Conservation (phyloP, 345 rosid genomes). For the Brassica juncea region DNA sequence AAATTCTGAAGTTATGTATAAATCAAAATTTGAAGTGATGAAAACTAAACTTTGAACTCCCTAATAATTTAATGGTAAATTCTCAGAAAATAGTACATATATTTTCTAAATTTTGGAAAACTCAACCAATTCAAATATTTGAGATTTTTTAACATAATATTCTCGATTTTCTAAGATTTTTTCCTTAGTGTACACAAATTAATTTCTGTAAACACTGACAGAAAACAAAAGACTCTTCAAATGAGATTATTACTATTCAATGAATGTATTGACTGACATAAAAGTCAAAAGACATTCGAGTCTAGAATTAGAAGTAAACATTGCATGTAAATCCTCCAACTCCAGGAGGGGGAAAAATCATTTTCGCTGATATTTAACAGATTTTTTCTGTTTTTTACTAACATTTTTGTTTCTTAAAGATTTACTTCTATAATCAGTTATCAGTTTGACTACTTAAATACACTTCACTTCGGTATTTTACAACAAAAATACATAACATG, state of each 20-base stretch:
- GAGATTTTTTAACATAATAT: background rate
- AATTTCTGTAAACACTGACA: background rate
- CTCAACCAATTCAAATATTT: background rate
- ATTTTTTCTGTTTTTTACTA: background rate
- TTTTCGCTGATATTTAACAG: background rate
- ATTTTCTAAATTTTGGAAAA: background rate
- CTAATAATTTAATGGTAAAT: background rate
- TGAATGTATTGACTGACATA: background rate
- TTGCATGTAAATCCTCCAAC: background rate
- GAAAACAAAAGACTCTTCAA: background rate
- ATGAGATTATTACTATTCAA: background rate
- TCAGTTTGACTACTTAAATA: background rate
- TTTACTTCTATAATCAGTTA: background rate
- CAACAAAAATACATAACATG: background rate
- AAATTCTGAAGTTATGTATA: background rate
- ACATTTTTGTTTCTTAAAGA: background rate
- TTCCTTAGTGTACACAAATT: background rate
- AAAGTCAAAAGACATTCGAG: background rate
- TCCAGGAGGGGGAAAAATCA: background rate
- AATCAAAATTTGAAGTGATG: background rate
- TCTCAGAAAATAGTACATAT: background rate
- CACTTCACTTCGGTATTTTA: background rate
- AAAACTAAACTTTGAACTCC: background rate
- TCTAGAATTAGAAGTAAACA: background rate
- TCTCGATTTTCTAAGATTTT: background rate